phyloP scores from a whole-genome alignment of 495 filamentous ascomycete genomes.

The Aspergillus hancockii region DNA sequence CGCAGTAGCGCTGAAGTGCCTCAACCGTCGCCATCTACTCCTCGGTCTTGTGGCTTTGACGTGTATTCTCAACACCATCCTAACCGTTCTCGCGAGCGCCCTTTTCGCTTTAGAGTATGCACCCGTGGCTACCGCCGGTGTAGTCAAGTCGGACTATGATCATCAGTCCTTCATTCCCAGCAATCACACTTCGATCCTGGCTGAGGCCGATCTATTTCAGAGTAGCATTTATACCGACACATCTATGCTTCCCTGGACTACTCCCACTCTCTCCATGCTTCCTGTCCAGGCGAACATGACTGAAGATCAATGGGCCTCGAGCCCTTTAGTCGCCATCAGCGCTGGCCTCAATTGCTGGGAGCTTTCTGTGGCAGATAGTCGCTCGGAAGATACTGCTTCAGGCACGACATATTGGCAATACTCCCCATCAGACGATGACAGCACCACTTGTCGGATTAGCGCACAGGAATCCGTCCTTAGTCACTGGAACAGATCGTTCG shows the following conservation, averaged over 20 bases:
- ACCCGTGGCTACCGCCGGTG: not conserved
- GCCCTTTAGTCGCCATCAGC: conserved; percentile 2
- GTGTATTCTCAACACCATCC: conserved; percentile 5
- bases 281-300: conserved; percentile 8
- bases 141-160: conserved; percentile 5
- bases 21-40: conserved; percentile 4
- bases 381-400: not conserved
- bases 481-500: not conserved
- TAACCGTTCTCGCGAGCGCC: conserved; percentile 5
- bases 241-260: conserved; percentile 11
- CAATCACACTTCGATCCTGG: conserved; percentile 6
- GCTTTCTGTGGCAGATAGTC: conserved; percentile 1
- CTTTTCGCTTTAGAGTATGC: conserved; percentile 5
- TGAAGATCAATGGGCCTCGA: not conserved
- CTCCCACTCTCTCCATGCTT: conserved; percentile 4
- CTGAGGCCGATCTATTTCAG: conserved; percentile 4
- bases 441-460: not conserved
- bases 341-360: not conserved
- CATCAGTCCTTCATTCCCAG: conserved; percentile 1
- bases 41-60: conserved; percentile 6
- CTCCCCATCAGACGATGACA: not conserved
- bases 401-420: conserved; percentile 4
- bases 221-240: conserved; percentile 9
- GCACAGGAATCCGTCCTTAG: not conserved
- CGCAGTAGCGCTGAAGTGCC: conserved; percentile 5